Evolutionary conservation across 768 basidiomycete genomes (phyloP), one percentile per base, ranked within the genome.

Genomic region (Tricholoma hemisulphureum): DNA sequence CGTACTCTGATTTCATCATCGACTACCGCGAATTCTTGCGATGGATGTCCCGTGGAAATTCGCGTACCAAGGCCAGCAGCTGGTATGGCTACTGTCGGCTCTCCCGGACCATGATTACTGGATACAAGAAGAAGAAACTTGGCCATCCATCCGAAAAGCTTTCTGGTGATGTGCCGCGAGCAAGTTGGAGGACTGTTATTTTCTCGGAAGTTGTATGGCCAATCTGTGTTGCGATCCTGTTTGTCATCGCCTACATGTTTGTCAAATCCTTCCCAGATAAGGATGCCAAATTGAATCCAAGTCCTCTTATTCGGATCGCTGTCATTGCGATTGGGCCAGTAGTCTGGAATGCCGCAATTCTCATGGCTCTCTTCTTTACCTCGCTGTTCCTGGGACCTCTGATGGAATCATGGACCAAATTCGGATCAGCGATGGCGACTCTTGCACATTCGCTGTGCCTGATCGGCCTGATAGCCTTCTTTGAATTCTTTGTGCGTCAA

Each of bases 11-110:
- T 75, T 99, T 96, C 75, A 89, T 98, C 75, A 94, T 98, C 70
- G 97, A 99, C 75, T 98, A 98, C 72, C 88, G 97, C 56, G 97
- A 99, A 70, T 98, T 95, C 80, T 73, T 99, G 49, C 87, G 97
- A 49, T 99, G 97, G 97, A 98, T 99, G 95, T 97, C 93, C 9
- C 86, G 97, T 57, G 97, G 97, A 56, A 99, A 98, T 75, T 97
- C 97, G 48, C 81, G 94, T 66, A 89, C 93, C 14, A 96, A 98
- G 70, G 90, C 92, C 51, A 98, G 96, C 76, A 95, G 93, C 62
- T 99, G 97, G 97, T 96, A 98, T 71, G 97, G 97, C 2, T 99
- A 98, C 75, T 99, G 97, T 71, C 93, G 97, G 65, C 83, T 98
- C 58, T 96, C 94, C 34, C 79, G 97, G 61, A 99, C 97, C 8